Base-by-base conservation (phyloP, 2,329 filamentous ascomycete species). In the Ceratocystis colombiana region DNA sequence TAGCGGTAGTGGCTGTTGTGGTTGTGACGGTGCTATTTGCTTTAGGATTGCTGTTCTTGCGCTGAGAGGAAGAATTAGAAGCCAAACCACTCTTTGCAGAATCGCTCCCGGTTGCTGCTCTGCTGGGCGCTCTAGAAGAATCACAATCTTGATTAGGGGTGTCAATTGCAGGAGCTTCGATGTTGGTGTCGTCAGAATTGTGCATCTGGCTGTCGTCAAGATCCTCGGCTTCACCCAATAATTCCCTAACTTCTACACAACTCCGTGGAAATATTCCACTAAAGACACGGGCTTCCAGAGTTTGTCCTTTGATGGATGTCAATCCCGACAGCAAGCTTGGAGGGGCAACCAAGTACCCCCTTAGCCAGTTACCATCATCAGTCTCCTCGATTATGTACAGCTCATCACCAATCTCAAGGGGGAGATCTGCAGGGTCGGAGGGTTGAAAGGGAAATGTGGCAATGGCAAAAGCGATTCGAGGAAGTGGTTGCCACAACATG, bases 311-410 rank as follows among this genome's bases (percentile, higher is more conserved):
- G 72, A 88, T 86, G 69, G 88, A 93, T 10, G 91, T 97, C 74
- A 99, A 79, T 61, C 93, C 94, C 20, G 94, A 90, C 68, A 99
- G 84, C 74, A 99, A 79, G 71, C 91, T 96, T 22, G 94, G 94
- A 64, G 94, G 93, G 69, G 94, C 91, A 71, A 99, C 88, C 68
- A 99, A 82, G 76, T 99, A 99, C 68, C 94, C 94, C 65, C 94
- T 88, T 76, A 93, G 88, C 95, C 94, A 99, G 74, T 90, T 84
- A 72, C 88, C 89, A 77, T 96, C 85, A 25, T 90, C 88, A 48
- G 93, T 95, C 77, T 97, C 90, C 77, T 97, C 93, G 74, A 99
- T 96, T 71, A 99, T 95, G 78, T 99, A 99, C 70, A 99, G 81
- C 77, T 99, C 94, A 82, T 99, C 94, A 75, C 94, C 94, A 70